Percentiles rank a stretch among this genome's conserved stretches.
Conservation (phyloP, 768 basidiomycete genomes). For the Boletus rufocinnamomeus region DNA sequence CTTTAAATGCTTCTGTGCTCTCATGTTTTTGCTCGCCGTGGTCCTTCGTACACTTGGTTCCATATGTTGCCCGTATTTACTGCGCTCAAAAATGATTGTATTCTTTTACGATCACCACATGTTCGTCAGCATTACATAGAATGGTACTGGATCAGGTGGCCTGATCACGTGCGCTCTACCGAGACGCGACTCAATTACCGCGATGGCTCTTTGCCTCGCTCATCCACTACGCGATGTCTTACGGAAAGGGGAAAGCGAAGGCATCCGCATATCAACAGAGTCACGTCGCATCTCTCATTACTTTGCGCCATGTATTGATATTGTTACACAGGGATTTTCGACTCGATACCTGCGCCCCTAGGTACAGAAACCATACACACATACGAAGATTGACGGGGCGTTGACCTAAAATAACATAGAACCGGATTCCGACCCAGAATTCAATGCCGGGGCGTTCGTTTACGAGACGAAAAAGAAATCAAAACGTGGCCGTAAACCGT, state of each 20-base stretch:
- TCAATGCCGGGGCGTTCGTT: slow-evolving; percentile 32
- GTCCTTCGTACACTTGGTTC: slow-evolving; percentile 25
- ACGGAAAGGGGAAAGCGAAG: slow-evolving; percentile 15
- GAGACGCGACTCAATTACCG: neutral
- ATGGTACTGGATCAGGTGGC: slow-evolving; percentile 15
- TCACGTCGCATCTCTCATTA: neutral
- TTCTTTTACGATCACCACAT: slow-evolving; percentile 22
- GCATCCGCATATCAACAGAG: slow-evolving; percentile 24
- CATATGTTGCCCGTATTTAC: slow-evolving; percentile 34
- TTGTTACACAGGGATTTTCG: slow-evolving; percentile 18
- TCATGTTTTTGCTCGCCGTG: slow-evolving; percentile 28
- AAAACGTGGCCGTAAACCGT: slow-evolving; percentile 22
- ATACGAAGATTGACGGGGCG: neutral
- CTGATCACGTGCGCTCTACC: slow-evolving; percentile 12
- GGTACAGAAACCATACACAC: slow-evolving; percentile 22
- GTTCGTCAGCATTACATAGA: no score
- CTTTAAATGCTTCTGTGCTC: slow-evolving; percentile 26
- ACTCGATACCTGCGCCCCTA: slow-evolving; percentile 39
- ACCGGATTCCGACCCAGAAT: slow-evolving; percentile 37
- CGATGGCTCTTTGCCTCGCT: neutral
- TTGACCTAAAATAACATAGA: slow-evolving; percentile 19
- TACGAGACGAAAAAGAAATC: slow-evolving; percentile 30
- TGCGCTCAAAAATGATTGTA: slow-evolving; percentile 35
- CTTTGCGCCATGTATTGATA: neutral
- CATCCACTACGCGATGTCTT: slow-evolving; percentile 22